Conservation (phyloP, 805 yeast genomes). For the Metschnikowia picachoensis region DNA sequence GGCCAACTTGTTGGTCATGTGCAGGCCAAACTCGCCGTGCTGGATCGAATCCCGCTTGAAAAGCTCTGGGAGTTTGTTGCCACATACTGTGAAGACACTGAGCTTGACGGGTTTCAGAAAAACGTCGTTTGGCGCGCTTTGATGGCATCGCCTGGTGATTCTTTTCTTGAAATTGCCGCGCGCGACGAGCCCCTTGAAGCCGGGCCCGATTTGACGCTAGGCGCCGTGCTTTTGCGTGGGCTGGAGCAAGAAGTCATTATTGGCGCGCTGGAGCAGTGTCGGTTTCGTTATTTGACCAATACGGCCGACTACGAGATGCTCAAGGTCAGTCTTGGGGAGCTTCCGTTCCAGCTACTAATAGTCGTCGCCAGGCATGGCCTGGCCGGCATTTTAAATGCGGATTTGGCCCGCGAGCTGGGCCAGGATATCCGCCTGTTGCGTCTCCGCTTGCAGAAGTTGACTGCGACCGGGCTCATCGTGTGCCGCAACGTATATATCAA, state of each 20-base stretch:
- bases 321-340: slow-evolving; percentile 51
- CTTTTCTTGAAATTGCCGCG: slow-evolving; percentile 14
- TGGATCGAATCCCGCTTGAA: slow-evolving; percentile 14
- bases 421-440: slow-evolving; percentile 74
- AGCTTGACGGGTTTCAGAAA: slow-evolving; percentile 34
- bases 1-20: slow-evolving; percentile 14
- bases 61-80: slow-evolving; percentile 12
- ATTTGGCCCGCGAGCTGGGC: slow-evolving; percentile 50
- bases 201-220: slow-evolving; percentile 7
- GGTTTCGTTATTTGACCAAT: slow-evolving; percentile 58
- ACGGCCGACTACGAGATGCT: slow-evolving; percentile 39
- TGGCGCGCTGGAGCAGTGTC: slow-evolving; percentile 48
- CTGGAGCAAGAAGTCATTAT: slow-evolving; percentile 19
- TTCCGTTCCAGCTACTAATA: slow-evolving; percentile 50
- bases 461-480: slow-evolving; percentile 45
- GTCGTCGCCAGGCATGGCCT: slow-evolving; percentile 57
- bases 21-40: slow-evolving; percentile 15
- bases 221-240: slow-evolving; percentile 10
- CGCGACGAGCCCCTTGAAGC: slow-evolving; percentile 13
- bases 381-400: slow-evolving; percentile 57
- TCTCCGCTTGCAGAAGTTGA: slow-evolving; percentile 53
- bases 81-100: background rate
- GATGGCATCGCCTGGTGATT: slow-evolving; percentile 19
- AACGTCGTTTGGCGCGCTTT: slow-evolving; percentile 40
- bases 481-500: slow-evolving; percentile 33